Conservation (phyloP, 1,284 basidiomycete genomes). For the Clitocybe nebularis region DNA sequence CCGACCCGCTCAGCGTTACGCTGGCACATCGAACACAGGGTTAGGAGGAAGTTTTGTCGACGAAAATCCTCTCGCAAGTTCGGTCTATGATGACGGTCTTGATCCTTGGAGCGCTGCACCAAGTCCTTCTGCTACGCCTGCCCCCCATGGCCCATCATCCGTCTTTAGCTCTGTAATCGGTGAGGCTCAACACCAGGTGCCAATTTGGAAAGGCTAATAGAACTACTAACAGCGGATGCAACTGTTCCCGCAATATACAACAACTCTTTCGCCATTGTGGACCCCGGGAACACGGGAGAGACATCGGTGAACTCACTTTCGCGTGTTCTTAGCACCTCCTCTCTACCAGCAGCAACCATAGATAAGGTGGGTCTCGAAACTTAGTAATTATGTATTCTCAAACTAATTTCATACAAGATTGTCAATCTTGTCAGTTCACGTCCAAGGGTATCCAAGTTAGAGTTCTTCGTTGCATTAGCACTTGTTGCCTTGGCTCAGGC, state of each 20-base stretch:
- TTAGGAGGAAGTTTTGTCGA: slow-evolving; percentile 71
- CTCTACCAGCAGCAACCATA: slow-evolving; percentile 74
- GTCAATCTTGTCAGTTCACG: slow-evolving; percentile 77
- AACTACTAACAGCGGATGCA: slow-evolving; percentile 55
- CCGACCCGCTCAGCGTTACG: slow-evolving; percentile 63
- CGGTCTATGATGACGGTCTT: slow-evolving; percentile 76
- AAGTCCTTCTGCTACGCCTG: slow-evolving; percentile 67
- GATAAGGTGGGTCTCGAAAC: slow-evolving; percentile 59
- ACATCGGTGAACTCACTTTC: slow-evolving; percentile 80
- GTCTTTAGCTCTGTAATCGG: slow-evolving; percentile 70
- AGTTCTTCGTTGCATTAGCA: slow-evolving; percentile 86
- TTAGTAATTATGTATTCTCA: background rate
- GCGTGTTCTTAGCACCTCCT: slow-evolving; percentile 71
- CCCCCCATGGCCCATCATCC: slow-evolving; percentile 40
- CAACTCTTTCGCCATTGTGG: slow-evolving; percentile 68
- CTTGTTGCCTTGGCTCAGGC: slow-evolving; percentile 83
- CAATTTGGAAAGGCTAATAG: slow-evolving; percentile 2
- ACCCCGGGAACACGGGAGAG: slow-evolving; percentile 64
- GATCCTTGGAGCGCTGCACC: slow-evolving; percentile 88
- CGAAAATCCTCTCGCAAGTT: slow-evolving; percentile 71
- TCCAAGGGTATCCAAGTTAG: slow-evolving; percentile 74
- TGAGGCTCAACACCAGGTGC: slow-evolving; percentile 21
- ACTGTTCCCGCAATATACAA: slow-evolving; percentile 79
- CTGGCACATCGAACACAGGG: slow-evolving; percentile 47
- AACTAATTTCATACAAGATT: slow-evolving; percentile 47